Evolutionary conservation across 495 filamentous ascomycete species (phyloP), one percentile per base, ranked within the genome.

Genomic region (Jackrogersella minutella): DNA sequence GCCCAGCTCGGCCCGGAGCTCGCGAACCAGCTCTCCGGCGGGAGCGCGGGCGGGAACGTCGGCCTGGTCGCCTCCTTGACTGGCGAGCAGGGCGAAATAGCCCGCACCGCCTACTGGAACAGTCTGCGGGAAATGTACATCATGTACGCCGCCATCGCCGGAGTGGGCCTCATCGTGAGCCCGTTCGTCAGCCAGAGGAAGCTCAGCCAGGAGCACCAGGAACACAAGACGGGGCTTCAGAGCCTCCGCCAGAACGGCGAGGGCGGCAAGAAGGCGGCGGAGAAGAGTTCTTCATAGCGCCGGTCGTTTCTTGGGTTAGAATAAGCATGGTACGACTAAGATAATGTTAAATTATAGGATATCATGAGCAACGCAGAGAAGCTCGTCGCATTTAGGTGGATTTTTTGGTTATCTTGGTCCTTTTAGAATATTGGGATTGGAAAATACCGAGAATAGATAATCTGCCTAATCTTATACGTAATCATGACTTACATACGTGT

Each of bases 101-200:
- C 87, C 0, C 77, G 83, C 3, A 61, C 64, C 0, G 86, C 85
- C 0, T 91, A 86, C 55, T 85, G 80, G 41, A 79, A 83, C 34
- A 80, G 82, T 22, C 66, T 92, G 56, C 80, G 76, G 47, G 85
- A 82, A 33, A 90, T 92, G 85, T 93, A 86, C 82, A 90, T 91
- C 58, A 79, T 85, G 66, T 91, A 88, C 49, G 81, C 84, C 0
- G 81, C 74, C 3, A 76, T 90, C 9, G 77, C 83, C 5, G 85
- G 70, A 0, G 33, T 86, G 0, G 88, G 85, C 0, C 71, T 91
- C 14, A 19, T 87, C 3, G 55, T 86, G 1, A 84, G 82, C 31
- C 72, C 85, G 5, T 81, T 87, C 13, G 80, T 92, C 17, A 77
- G 78, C 0, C 84, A 81, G 19, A 78, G 79, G 37, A 83, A 74